Conservation (phyloP, 345 rosid genomes). For the Pistacia vera region DNA sequence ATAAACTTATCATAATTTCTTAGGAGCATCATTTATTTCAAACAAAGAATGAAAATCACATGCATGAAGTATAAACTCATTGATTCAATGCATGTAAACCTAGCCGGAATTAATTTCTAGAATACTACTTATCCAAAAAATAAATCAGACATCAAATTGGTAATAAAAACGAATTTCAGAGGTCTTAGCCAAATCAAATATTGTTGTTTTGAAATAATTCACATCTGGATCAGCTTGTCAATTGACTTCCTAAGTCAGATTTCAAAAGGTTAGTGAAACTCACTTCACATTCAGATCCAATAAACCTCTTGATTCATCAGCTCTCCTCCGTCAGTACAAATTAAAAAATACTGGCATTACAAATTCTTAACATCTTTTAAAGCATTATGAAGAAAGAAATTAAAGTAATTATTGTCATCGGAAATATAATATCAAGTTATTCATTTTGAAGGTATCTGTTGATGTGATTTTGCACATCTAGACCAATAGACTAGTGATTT, state of each 20-base stretch:
- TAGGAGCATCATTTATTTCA: neutral
- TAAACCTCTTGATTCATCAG: neutral
- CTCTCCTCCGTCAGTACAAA: neutral
- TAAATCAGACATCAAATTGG: neutral
- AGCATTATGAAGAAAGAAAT: neutral
- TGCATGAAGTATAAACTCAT: neutral
- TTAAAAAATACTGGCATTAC: neutral
- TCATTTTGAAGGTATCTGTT: neutral
- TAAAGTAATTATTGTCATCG: neutral
- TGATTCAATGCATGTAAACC: neutral
- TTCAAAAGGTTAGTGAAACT: conserved; percentile 2
- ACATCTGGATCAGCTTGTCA: neutral
- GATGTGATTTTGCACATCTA: neutral
- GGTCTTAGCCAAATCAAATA: neutral
- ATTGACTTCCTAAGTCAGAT: neutral
- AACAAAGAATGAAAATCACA: neutral
- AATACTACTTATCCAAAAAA: neutral
- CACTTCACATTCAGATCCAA: neutral
- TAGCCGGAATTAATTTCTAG: neutral
- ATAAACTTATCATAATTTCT: neutral
- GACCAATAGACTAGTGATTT: neutral
- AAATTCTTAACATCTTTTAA: neutral
- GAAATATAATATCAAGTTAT: neutral
- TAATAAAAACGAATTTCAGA: neutral
- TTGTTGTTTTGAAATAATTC: neutral